These are phyloP conservation scores for Diaporthe citri DNA, from an alignment of 2,329 filamentous ascomycete genomes.

Conservation along the genomic window DNA sequence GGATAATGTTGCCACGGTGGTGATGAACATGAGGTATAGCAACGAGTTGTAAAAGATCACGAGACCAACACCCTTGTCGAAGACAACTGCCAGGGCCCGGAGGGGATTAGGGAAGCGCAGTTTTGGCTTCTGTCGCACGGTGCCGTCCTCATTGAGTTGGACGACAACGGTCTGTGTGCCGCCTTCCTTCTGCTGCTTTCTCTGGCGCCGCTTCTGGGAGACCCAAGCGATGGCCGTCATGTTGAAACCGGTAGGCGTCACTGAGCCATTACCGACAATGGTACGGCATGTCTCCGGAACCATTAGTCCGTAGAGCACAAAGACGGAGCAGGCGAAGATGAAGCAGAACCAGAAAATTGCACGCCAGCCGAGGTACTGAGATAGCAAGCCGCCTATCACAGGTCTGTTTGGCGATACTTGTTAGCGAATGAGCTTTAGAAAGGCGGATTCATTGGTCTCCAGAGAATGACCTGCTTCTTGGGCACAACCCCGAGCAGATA, in stretches of 20 bases:
- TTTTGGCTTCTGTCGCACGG: slow-evolving; percentile 46
- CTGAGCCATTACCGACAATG: slow-evolving; percentile 73
- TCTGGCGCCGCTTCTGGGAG: slow-evolving; percentile 46
- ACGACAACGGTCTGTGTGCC: slow-evolving; percentile 46
- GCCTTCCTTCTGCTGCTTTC: slow-evolving; percentile 50
- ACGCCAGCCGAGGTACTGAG: slow-evolving; percentile 75
- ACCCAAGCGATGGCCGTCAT: slow-evolving; percentile 66
- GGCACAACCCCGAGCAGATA: not conserved
- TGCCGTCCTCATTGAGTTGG: not conserved
- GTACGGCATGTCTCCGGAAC: slow-evolving; percentile 72
- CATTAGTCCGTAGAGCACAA: slow-evolving; percentile 66
- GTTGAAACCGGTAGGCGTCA: slow-evolving; percentile 70
- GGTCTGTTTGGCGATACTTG: slow-evolving; percentile 51
- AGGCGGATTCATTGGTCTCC: too few relatives aligned
- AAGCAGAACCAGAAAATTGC: slow-evolving; percentile 78
- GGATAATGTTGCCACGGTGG: slow-evolving; percentile 65
- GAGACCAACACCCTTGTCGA: slow-evolving; percentile 69
- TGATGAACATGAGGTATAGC: slow-evolving; percentile 69
- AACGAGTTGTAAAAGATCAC: slow-evolving; percentile 65
- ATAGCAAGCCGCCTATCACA: slow-evolving; percentile 73
- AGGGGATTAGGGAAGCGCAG: slow-evolving; percentile 69
- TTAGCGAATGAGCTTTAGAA: not conserved
- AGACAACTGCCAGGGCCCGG: slow-evolving; percentile 64
- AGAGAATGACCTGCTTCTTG: not conserved
- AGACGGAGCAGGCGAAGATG: slow-evolving; percentile 63